Evolutionary conservation across 2,329 filamentous ascomycete species (phyloP).

Genomic region (Epichloe sp.): DNA sequence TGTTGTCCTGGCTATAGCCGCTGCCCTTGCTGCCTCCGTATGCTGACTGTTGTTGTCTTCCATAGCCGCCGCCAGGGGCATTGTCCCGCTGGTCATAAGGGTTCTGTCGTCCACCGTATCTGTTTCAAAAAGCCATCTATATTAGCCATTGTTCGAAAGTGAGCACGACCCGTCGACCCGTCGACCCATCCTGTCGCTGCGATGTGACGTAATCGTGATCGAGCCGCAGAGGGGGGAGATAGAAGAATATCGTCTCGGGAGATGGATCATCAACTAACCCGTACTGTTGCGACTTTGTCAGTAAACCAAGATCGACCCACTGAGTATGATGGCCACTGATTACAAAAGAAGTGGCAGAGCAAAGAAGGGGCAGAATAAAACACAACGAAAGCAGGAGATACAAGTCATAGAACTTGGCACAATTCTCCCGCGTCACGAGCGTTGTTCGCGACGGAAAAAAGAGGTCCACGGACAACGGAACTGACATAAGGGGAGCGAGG

Average conservation of each 20-base stretch:
- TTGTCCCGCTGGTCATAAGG: conserved; percentile 44
- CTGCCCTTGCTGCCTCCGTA: conserved; percentile 11
- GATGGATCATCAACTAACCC: conserved; percentile 29
- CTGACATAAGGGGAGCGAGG: conserved; percentile 11
- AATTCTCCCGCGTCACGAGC: background rate
- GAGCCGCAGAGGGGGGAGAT: background rate
- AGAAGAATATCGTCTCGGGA: background rate
- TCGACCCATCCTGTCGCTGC: background rate
- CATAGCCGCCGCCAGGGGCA: conserved; percentile 22
- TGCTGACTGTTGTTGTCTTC: conserved; percentile 12
- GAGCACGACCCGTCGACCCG: background rate
- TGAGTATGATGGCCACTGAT: background rate
- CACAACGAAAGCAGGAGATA: background rate
- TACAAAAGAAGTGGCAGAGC: background rate
- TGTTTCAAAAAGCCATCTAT: conserved; percentile 14
- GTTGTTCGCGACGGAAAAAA: background rate
- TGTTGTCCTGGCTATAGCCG: conserved; percentile 13
- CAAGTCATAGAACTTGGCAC: background rate
- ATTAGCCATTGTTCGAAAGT: background rate
- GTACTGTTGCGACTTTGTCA: conserved; percentile 32
- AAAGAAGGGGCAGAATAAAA: background rate
- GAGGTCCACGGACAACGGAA: background rate
- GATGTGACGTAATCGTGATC: no score
- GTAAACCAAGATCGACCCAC: conserved; percentile 8
- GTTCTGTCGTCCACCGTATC: conserved; percentile 42